Evolutionary conservation across 257 asterid genomes (phyloP).

Genomic region (Gynochthodes officinalis): DNA sequence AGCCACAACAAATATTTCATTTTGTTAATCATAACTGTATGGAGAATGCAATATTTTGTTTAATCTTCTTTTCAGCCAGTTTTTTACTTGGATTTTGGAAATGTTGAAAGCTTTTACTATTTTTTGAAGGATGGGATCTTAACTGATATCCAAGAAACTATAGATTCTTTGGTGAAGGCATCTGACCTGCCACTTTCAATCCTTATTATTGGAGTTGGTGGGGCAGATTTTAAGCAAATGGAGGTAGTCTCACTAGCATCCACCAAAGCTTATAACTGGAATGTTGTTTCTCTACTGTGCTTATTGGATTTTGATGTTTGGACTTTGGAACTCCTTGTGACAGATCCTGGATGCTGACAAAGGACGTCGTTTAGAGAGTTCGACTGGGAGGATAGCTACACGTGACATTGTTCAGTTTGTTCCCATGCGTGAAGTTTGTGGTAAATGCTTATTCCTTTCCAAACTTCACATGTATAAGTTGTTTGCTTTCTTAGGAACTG

Average conservation of each 20-base stretch:
- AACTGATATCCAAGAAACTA: conserved; percentile 64
- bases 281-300: neutral
- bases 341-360: conserved; percentile 82
- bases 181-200: conserved; percentile 78
- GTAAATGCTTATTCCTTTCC: conserved; percentile 24
- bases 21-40: conserved; percentile 67
- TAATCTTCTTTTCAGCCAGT: too few relatives aligned
- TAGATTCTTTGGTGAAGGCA: conserved; percentile 59
- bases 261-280: neutral
- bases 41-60: conserved; percentile 6
- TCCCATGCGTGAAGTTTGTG: conserved; percentile 80
- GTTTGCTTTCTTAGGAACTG: neutral
- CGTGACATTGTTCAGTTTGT: conserved; percentile 80
- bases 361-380: conserved; percentile 59
- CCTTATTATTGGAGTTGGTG: conserved; percentile 81
- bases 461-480: neutral
- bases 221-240: conserved; percentile 68
- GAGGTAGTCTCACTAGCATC: conserved; percentile 39
- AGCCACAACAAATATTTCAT: conserved; percentile 57
- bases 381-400: conserved; percentile 71
- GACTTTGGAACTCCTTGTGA: neutral
- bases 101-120: neutral
- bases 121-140: conserved; percentile 67
- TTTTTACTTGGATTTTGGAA: neutral
- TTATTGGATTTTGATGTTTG: neutral